Evolutionary conservation across 2,329 filamentous ascomycete species (phyloP), one percentile per base, ranked within the genome.

Genomic region (Aureobasidium sp.): DNA sequence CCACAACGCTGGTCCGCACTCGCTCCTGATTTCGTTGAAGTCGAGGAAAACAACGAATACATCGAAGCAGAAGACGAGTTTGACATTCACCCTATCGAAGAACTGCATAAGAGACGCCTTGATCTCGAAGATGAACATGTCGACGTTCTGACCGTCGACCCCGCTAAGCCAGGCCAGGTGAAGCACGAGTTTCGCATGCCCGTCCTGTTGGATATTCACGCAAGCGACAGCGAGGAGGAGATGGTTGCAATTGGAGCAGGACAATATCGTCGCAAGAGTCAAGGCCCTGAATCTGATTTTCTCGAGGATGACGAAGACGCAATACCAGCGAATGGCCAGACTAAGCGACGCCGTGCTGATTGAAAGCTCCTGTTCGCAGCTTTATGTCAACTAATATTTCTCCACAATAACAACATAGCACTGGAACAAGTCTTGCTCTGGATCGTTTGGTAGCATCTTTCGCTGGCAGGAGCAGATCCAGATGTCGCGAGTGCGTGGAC

Each of bases 1-100:
- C 93, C 94, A 11, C 95, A 99, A 72, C 89, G 94, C 69, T 99
- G 94, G 95, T 97, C 92, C 17, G 93, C 94, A 1, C 82, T 99
- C 34, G 95, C 95, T 6, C 94, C 94, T 0, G 95, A 99, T 75
- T 99, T 99, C 74, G 89, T 87, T 44, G 94, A 99, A 75, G 91
- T 99, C 15, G 94, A 99, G 75, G 94, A 99, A 76, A 99, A 99
- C 68, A 91, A 96, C 25, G 91, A 97, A 73, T 99, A 99, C 72
- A 85, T 95, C 45, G 94, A 99, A 74, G 84, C 85, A 62, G 94
- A 99, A 76, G 94, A 99, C 72, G 94, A 99, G 72, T 99, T 99
- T 69, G 95, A 99, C 74, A 95, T 97, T 62, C 94, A 97, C 72
- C 91, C 91, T 0, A 88, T 93, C 63, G 93, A 97, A 72, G 93